phyloP scores from a whole-genome alignment of 2,329 filamentous ascomycete genomes.

The Mollisia scopiformis region DNA sequence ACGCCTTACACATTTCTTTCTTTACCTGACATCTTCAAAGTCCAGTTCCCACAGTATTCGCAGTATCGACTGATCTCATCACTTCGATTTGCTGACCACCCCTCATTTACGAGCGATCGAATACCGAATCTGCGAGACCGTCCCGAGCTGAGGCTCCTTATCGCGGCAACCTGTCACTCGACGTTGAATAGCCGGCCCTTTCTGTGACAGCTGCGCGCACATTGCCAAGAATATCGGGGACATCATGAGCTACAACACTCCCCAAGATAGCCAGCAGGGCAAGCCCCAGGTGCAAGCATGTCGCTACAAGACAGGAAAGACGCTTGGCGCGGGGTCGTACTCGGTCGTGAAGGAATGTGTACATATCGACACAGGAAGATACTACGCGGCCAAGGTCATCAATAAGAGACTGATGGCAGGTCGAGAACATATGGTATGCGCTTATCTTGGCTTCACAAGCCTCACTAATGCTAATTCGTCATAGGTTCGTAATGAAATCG shows the following conservation, averaged over 20 bases:
- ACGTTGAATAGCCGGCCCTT: background rate
- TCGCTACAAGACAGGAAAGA: slow-evolving; percentile 98
- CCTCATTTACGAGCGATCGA: background rate
- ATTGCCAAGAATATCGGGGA: background rate
- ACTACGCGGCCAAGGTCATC: slow-evolving; percentile 99
- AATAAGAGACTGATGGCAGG: slow-evolving; percentile 98
- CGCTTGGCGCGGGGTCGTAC: slow-evolving; percentile 93
- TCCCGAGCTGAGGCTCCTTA: slow-evolving; percentile 6
- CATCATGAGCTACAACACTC: slow-evolving; percentile 30
- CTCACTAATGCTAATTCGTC: slow-evolving; percentile 10
- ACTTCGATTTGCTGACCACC: background rate
- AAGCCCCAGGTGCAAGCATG: slow-evolving; percentile 75
- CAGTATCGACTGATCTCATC: background rate
- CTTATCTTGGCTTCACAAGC: background rate
- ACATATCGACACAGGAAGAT: slow-evolving; percentile 95
- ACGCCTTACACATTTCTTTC: background rate
- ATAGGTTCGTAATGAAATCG: slow-evolving; percentile 95
- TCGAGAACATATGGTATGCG: slow-evolving; percentile 91
- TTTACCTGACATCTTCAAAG: background rate
- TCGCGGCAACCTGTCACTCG: slow-evolving; percentile 1
- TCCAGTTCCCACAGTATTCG: background rate
- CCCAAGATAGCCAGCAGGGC: slow-evolving; percentile 28
- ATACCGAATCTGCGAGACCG: background rate
- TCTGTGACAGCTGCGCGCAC: slow-evolving; percentile 1
- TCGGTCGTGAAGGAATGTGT: slow-evolving; percentile 99